phyloP scores from a whole-genome alignment of 2,329 filamentous ascomycete genomes.

The Colletotrichum camelliae region DNA sequence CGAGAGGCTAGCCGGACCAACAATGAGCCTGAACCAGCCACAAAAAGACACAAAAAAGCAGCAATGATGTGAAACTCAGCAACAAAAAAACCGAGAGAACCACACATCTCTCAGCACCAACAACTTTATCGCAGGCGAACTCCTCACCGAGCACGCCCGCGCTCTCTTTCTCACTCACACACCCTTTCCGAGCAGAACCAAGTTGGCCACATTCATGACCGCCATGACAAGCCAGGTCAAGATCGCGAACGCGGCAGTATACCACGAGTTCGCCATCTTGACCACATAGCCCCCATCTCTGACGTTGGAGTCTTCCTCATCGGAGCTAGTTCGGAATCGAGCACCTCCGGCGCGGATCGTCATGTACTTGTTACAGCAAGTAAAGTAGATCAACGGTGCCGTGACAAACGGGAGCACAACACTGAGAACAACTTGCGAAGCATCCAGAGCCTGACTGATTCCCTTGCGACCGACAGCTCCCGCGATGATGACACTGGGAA shows the following conservation, averaged over 20 bases:
- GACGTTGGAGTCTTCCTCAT: slow-evolving; percentile 22
- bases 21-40: background rate
- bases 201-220: slow-evolving; percentile 78
- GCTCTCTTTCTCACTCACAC: background rate
- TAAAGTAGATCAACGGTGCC: slow-evolving; percentile 86
- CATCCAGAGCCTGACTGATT: slow-evolving; percentile 74
- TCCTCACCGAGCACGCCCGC: slow-evolving; percentile 9
- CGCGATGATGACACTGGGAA: slow-evolving; percentile 83
- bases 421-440: slow-evolving; percentile 78
- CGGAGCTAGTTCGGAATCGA: slow-evolving; percentile 33
- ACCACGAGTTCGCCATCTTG: slow-evolving; percentile 77
- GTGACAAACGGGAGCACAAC: slow-evolving; percentile 83
- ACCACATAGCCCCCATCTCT: slow-evolving; percentile 33
- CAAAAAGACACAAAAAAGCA: background rate
- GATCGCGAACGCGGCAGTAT: slow-evolving; percentile 58
- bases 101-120: background rate
- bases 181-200: slow-evolving; percentile 64
- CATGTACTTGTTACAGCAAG: slow-evolving; percentile 81
- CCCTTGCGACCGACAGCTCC: slow-evolving; percentile 76
- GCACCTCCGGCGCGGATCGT: slow-evolving; percentile 59
- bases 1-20: background rate
- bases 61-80: background rate
- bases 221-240: slow-evolving; percentile 77
- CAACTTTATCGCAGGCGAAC: background rate
- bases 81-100: background rate